phyloP scores from a whole-genome alignment of 225 moss, liverwort and hornwort genomes.

The Anthoceros angustus region DNA sequence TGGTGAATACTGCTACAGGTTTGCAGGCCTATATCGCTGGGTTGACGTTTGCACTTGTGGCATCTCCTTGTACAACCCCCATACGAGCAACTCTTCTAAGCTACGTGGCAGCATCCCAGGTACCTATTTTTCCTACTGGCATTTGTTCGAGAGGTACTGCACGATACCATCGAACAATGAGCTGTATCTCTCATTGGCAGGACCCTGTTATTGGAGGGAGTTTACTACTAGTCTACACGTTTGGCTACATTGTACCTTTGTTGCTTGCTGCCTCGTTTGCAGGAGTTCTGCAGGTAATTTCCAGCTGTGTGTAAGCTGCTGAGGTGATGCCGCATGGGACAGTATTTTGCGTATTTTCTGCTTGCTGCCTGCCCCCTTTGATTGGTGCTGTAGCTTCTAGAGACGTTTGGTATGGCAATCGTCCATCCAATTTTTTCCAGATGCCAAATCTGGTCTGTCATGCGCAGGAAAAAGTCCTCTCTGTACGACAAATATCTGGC shows the following conservation, averaged over 20 bases:
- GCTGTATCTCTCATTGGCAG: neutral
- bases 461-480: neutral
- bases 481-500: neutral
- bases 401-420: neutral
- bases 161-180: too few species aligned
- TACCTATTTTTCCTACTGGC: neutral
- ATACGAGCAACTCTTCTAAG: constrained; percentile 5
- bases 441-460: neutral
- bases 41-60: neutral
- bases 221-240: neutral
- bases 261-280: constrained; percentile 1
- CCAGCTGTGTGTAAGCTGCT: neutral
- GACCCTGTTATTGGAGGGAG: neutral
- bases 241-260: neutral
- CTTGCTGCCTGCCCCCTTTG: neutral
- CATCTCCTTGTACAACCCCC: constrained; percentile 3
- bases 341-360: neutral
- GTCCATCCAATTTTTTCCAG: neutral
- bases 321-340: neutral
- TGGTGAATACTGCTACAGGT: neutral
- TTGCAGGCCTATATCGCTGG: constrained; percentile 3
- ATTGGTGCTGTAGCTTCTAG: neutral
- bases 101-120: constrained; percentile 1
- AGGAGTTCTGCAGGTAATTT: neutral
- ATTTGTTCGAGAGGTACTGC: neutral